Evolutionary conservation across 208 protist genomes (phyloP).

Genomic region (Acanthamoeba triangularis): DNA sequence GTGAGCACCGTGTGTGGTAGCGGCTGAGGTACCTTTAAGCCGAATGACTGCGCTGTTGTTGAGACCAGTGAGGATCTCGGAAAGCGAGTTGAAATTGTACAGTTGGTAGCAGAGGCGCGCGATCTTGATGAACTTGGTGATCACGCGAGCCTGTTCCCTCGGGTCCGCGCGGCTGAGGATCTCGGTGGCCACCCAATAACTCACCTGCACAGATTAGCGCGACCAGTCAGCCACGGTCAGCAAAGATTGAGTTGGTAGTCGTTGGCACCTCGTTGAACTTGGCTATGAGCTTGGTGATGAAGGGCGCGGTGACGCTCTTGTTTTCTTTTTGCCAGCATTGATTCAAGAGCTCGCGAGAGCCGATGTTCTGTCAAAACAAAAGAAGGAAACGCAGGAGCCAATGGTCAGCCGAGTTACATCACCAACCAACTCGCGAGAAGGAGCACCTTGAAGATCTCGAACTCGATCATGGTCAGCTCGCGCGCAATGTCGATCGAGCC

Average conservation of each 20-base stretch:
- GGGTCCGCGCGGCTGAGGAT: neutral
- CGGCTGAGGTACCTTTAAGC: neutral
- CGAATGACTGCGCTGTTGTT: slow-evolving; percentile 69
- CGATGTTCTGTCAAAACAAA: slow-evolving; percentile 11
- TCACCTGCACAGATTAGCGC: no score
- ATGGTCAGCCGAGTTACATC: neutral
- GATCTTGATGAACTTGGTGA: slow-evolving; percentile 61
- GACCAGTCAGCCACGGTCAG: no score
- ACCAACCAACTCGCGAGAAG: no score
- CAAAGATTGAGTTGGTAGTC: no score
- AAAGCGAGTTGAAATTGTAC: slow-evolving; percentile 67
- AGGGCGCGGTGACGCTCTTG: neutral
- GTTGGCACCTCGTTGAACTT: slow-evolving; percentile 72
- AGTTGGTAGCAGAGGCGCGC: slow-evolving; percentile 36
- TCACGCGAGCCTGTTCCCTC: neutral
- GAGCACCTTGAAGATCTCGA: slow-evolving; percentile 5
- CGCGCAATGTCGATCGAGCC: neutral
- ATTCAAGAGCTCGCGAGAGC: neutral
- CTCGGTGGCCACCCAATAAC: slow-evolving; percentile 76
- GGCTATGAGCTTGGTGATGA: slow-evolving; percentile 27
- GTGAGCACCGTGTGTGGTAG: no score
- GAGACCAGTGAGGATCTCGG: slow-evolving; percentile 52
- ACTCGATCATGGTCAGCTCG: slow-evolving; percentile 25
- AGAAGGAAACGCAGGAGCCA: neutral
- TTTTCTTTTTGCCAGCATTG: slow-evolving; percentile 37